These are phyloP conservation scores for Vigna trinervia DNA, from an alignment of 306 rosid species.

Conservation along the genomic window DNA sequence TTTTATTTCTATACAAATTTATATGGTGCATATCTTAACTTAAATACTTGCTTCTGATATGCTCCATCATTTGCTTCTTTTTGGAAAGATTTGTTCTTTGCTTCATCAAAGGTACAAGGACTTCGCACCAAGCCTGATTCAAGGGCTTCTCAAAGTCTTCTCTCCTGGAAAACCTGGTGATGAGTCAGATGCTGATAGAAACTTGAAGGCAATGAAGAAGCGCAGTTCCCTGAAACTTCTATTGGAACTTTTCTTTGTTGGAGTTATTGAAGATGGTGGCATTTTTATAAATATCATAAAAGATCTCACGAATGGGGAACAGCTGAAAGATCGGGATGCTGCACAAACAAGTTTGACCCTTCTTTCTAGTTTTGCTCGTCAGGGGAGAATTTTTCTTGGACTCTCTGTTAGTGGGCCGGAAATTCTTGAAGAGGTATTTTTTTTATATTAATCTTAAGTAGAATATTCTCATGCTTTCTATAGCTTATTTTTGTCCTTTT, in stretches of 20 bases:
- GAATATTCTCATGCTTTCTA: constrained; percentile 12
- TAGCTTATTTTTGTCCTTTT: constrained; percentile 19
- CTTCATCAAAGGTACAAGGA: constrained; percentile 99
- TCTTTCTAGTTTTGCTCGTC: constrained; percentile 98
- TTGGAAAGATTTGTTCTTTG: constrained; percentile 84
- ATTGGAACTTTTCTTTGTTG: constrained; percentile 92
- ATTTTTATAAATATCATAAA: constrained; percentile 82
- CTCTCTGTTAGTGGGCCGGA: constrained; percentile 80
- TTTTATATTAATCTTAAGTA: constrained; percentile 30
- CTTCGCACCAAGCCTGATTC: constrained; percentile 84
- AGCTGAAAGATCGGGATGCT: constrained; percentile 92
- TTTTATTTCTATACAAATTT: constrained; percentile 23
- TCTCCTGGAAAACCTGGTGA: constrained; percentile 90
- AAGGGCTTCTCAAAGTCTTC: constrained; percentile 92
- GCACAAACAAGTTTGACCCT: constrained; percentile 95
- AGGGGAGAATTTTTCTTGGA: constrained; percentile 91
- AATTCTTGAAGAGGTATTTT: constrained; percentile 81
- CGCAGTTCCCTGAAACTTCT: constrained; percentile 92
- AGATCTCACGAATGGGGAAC: constrained; percentile 88
- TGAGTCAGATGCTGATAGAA: constrained; percentile 82
- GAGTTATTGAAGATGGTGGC: constrained; percentile 84
- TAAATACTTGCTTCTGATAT: constrained; percentile 35
- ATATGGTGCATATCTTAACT: constrained; percentile 16
- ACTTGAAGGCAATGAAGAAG: constrained; percentile 96
- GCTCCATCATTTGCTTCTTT: constrained; percentile 30